These are phyloP conservation scores for Scytalidium sp. DNA, from an alignment of 2,329 filamentous ascomycete genomes.

Conservation along the genomic window DNA sequence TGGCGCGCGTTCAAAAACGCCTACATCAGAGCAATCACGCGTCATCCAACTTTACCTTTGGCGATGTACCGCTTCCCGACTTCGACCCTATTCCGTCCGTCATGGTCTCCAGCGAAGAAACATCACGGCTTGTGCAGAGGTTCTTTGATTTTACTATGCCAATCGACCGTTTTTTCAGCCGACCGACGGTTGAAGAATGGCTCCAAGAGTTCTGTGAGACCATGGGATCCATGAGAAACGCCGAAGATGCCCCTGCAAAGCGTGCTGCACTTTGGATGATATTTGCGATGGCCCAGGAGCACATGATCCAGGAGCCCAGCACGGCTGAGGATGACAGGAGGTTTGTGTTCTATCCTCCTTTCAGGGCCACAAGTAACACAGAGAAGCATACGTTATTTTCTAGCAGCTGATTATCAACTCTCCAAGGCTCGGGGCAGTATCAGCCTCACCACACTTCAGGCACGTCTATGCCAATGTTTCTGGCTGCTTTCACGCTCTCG, in stretches of 20 bases:
- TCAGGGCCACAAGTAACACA: slow-evolving; percentile 11
- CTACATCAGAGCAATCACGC: slow-evolving; percentile 33
- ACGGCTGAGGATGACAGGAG: slow-evolving; percentile 4
- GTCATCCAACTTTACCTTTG: slow-evolving; percentile 18
- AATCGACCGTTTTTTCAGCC: slow-evolving; percentile 56
- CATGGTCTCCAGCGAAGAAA: slow-evolving; percentile 30
- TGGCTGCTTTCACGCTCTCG: slow-evolving; percentile 57
- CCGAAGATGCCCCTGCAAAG: slow-evolving; percentile 37
- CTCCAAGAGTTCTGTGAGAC: slow-evolving; percentile 44
- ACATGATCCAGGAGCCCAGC: slow-evolving; percentile 19
- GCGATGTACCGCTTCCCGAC: slow-evolving; percentile 38
- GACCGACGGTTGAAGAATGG: slow-evolving; percentile 49
- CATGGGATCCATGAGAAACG: slow-evolving; percentile 35
- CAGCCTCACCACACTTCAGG: slow-evolving; percentile 54
- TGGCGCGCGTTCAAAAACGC: slow-evolving; percentile 46
- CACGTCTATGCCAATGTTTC: slow-evolving; percentile 53
- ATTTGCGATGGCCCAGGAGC: slow-evolving; percentile 45
- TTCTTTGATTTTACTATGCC: slow-evolving; percentile 61
- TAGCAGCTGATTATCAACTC: slow-evolving; percentile 35
- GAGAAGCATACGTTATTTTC: slow-evolving; percentile 22
- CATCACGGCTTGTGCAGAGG: slow-evolving; percentile 35
- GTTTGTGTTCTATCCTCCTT: neutral
- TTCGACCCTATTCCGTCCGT: slow-evolving; percentile 28
- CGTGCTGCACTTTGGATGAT: slow-evolving; percentile 43
- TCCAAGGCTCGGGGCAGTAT: slow-evolving; percentile 50